Evolutionary conservation across 208 protist genomes (phyloP).

Genomic region (Leishmania turanica): DNA sequence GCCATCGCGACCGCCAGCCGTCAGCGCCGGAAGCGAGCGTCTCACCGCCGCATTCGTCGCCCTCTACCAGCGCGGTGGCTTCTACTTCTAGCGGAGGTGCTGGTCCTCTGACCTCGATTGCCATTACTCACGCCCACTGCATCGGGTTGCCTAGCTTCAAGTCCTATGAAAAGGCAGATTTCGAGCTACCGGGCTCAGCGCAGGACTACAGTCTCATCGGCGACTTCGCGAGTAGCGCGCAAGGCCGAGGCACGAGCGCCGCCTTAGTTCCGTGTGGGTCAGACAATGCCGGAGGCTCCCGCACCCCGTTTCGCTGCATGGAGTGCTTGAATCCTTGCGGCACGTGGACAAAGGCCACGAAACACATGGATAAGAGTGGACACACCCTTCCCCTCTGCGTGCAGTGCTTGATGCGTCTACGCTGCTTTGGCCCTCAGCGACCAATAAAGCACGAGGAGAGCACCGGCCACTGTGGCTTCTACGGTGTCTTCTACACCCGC

Average conservation of each 20-base stretch:
- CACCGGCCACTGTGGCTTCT: constrained; percentile 56
- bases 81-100: background rate
- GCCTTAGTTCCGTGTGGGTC: background rate
- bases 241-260: background rate
- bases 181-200: constrained; percentile 19
- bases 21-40: background rate
- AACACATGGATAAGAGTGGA: constrained; percentile 55
- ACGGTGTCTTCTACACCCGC: constrained; percentile 62
- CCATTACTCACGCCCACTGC: constrained; percentile 24
- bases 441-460: constrained; percentile 59
- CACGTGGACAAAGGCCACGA: constrained; percentile 75
- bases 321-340: constrained; percentile 55
- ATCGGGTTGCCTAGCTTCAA: constrained; percentile 22
- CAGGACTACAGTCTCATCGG: constrained; percentile 20
- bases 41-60: background rate
- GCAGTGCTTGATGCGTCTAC: constrained; percentile 48
- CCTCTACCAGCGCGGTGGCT: constrained; percentile 3
- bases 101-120: constrained; percentile 17
- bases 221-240: background rate
- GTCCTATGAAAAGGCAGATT: constrained; percentile 30
- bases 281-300: background rate
- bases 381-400: constrained; percentile 67
- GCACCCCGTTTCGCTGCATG: constrained; percentile 55
- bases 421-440: constrained; percentile 60
- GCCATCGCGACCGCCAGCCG: constrained; percentile 1